A percentile compares a stretch with the other conserved stretches of the same genome.
phyloP scores from a whole-genome alignment of 192 early-diverging fungal species.

The Coemansia nantahalensis region DNA sequence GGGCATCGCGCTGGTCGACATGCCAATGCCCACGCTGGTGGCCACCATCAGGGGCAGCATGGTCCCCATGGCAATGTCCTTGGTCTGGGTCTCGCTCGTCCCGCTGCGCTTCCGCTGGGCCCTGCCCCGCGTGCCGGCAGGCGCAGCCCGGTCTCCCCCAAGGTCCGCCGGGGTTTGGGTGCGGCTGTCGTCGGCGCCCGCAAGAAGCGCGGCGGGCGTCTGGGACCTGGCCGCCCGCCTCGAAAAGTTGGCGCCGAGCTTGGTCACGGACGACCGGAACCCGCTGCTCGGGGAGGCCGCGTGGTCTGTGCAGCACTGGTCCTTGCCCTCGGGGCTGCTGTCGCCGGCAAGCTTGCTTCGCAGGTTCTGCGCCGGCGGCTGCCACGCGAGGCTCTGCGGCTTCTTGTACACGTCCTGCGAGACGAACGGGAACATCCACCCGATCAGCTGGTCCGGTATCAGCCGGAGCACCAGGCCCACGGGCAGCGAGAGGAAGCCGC shows the following conservation, averaged over 20 bases:
- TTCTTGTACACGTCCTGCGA: conserved; percentile 48
- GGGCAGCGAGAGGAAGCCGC: conserved; percentile 78
- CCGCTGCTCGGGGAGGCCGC: conserved; percentile 6
- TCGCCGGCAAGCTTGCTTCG: conserved; percentile 38
- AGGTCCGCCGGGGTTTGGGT: too few relatives aligned
- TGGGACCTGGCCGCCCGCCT: conserved; percentile 15
- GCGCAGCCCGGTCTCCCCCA: not conserved
- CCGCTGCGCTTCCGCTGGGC: conserved; percentile 33
- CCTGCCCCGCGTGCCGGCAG: conserved; percentile 4
- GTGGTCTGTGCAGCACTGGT: not conserved
- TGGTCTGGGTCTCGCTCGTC: conserved; percentile 24
- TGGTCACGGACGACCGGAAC: conserved; percentile 28
- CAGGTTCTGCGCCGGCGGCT: conserved; percentile 48
- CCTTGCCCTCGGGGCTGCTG: not conserved
- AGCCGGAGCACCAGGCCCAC: conserved; percentile 85
- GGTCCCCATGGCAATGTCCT: conserved; percentile 35
- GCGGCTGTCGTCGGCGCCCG: too few relatives aligned
- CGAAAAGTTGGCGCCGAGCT: conserved; percentile 29
- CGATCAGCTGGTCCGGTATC: conserved; percentile 69
- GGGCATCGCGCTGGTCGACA: conserved; percentile 51
- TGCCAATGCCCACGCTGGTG: conserved; percentile 49
- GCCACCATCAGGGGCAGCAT: conserved; percentile 53
- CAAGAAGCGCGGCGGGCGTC: not conserved
- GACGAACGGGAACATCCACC: conserved; percentile 54
- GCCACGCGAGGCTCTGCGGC: conserved; percentile 50